Evolutionary conservation across 2,329 filamentous ascomycete genomes (phyloP).

Genomic region (Ophiosphaerella herpotricha): DNA sequence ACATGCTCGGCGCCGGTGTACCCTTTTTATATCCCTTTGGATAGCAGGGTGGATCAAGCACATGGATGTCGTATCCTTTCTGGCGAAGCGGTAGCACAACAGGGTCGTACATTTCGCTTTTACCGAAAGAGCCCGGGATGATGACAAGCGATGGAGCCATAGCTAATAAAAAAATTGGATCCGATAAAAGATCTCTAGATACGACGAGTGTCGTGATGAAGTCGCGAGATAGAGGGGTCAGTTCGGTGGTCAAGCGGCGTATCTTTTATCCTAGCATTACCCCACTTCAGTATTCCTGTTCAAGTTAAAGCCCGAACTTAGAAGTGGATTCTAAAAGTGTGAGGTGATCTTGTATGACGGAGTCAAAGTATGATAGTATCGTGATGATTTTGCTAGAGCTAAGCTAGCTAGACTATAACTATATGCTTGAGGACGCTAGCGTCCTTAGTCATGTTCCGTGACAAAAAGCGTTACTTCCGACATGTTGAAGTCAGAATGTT

Average conservation of each 20-base stretch:
- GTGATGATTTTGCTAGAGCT: too few species aligned
- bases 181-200: neutral
- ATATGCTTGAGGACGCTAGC: too few species aligned
- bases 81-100: constrained; percentile 11
- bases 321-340: too few species aligned
- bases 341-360: too few species aligned
- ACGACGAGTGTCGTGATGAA: too few species aligned
- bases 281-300: neutral
- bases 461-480: neutral
- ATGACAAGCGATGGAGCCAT: constrained; percentile 27
- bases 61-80: constrained; percentile 20
- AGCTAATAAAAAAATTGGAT: neutral
- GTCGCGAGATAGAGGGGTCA: neutral
- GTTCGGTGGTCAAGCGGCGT: neutral
- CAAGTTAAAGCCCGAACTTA: too few species aligned
- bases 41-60: constrained; percentile 18
- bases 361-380: too few species aligned
- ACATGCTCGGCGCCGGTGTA: constrained; percentile 19
- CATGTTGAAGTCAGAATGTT: neutral
- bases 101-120: constrained; percentile 16
- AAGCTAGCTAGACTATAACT: too few species aligned
- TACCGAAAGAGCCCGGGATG: constrained; percentile 32
- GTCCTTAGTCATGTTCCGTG: too few species aligned
- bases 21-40: constrained; percentile 11
- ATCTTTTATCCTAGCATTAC: neutral